These are phyloP conservation scores for Lepidium campestre DNA, from an alignment of 441 rosid species.

Conservation along the genomic window DNA sequence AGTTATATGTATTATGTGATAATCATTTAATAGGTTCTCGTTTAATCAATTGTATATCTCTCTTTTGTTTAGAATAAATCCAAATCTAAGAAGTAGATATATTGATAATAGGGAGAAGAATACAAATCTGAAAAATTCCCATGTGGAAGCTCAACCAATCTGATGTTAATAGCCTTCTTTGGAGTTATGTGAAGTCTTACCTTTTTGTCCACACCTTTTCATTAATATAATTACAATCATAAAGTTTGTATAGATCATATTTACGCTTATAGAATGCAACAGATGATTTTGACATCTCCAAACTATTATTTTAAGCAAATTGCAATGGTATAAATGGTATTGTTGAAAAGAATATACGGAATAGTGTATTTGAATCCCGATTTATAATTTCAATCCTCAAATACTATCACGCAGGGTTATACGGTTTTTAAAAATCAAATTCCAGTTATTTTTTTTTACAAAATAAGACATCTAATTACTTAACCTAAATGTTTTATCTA, in stretches of 20 bases:
- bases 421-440: too few species aligned
- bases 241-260: not conserved
- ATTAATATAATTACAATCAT: not conserved
- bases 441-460: not conserved
- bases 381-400: too few species aligned
- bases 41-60: not conserved
- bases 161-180: constrained; percentile 14
- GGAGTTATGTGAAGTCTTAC: constrained; percentile 12
- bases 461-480: too few species aligned
- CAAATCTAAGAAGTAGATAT: not conserved
- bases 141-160: constrained; percentile 26
- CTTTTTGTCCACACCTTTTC: constrained; percentile 12
- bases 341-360: not conserved
- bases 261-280: not conserved
- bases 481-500: too few species aligned
- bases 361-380: too few species aligned
- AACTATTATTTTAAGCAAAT: not conserved
- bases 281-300: not conserved
- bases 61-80: not conserved
- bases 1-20: not conserved
- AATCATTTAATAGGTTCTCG: not conserved
- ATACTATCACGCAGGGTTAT: too few species aligned
- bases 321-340: not conserved
- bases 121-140: constrained; percentile 1
- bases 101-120: not conserved